These are phyloP conservation scores for Coemansia sp. DNA, from an alignment of 192 early-diverging fungal genomes.

Conservation along the genomic window DNA sequence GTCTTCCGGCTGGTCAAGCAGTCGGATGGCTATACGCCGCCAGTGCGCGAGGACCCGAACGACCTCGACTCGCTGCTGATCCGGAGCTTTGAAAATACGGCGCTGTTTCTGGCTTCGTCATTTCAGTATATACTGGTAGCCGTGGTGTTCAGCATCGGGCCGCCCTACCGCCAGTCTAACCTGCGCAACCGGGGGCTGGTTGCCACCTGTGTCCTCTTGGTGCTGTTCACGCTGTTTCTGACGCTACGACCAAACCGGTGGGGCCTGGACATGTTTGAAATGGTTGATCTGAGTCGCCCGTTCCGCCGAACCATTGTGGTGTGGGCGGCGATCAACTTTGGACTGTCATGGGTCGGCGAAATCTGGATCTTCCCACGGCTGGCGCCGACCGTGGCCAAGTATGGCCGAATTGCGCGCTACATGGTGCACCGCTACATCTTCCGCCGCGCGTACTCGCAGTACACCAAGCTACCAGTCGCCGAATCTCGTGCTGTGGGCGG, in stretches of 20 bases:
- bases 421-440: conserved; percentile 16
- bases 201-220: conserved; percentile 50
- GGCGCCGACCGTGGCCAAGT: conserved; percentile 18
- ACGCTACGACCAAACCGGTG: conserved; percentile 56
- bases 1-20: conserved; percentile 66
- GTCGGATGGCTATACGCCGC: conserved; percentile 69
- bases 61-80: conserved; percentile 64
- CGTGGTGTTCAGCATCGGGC: conserved; percentile 91
- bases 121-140: conserved; percentile 93
- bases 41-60: conserved; percentile 51
- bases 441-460: conserved; percentile 5
- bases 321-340: conserved; percentile 59
- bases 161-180: conserved; percentile 88
- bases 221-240: conserved; percentile 59
- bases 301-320: conserved; percentile 61
- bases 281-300: conserved; percentile 54
- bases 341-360: conserved; percentile 30
- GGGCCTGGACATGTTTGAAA: conserved; percentile 60
- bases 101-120: conserved; percentile 82
- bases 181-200: conserved; percentile 64
- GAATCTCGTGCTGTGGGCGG: not conserved
- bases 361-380: conserved; percentile 39
- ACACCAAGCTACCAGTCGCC: conserved; percentile 8
- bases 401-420: conserved; percentile 19
- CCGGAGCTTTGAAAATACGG: conserved; percentile 83